These are phyloP conservation scores for Mycosphaerella sp. DNA, from an alignment of 2,329 filamentous ascomycete genomes.

Conservation along the genomic window DNA sequence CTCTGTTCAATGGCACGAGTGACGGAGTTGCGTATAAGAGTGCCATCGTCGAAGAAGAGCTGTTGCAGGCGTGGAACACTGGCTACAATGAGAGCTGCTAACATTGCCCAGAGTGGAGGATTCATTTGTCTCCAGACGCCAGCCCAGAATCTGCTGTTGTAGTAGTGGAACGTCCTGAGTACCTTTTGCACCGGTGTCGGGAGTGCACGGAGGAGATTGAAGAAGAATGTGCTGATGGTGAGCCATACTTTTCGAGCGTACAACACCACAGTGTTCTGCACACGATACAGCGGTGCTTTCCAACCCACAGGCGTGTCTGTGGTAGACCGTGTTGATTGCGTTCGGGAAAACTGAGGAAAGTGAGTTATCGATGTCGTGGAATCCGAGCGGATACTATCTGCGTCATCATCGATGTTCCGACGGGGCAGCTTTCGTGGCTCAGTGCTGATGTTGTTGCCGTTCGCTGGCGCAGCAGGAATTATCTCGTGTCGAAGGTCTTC, in stretches of 20 bases:
- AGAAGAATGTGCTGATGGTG: conserved; percentile 31
- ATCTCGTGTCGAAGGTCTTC: conserved; percentile 17
- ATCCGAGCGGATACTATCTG: conserved; percentile 28
- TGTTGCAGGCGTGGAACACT: conserved; percentile 76
- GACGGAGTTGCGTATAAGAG: conserved; percentile 87
- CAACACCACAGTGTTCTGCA: conserved; percentile 17
- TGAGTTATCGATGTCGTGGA: conserved; percentile 51
- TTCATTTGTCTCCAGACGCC: conserved; percentile 96
- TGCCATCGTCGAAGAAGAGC: conserved; percentile 81
- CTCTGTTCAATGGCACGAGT: conserved; percentile 80
- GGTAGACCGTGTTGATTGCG: conserved; percentile 14
- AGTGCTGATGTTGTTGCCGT: conserved; percentile 42
- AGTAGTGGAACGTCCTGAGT: conserved; percentile 40
- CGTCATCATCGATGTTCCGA: conserved; percentile 11
- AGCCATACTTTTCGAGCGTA: conserved; percentile 25
- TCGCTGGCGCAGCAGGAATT: conserved; percentile 41
- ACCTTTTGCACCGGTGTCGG: conserved; percentile 49
- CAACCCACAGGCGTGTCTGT: conserved; percentile 14
- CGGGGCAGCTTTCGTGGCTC: conserved; percentile 38
- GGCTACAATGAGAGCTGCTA: conserved; percentile 82
- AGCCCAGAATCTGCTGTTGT: conserved; percentile 48
- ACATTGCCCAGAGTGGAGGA: conserved; percentile 95
- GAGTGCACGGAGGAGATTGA: conserved; percentile 44
- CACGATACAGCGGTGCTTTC: conserved; percentile 26
- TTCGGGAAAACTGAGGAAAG: conserved; percentile 34